Conservation (phyloP, 2,329 filamentous ascomycete species). For the Berkeleyomyces rouxiae region DNA sequence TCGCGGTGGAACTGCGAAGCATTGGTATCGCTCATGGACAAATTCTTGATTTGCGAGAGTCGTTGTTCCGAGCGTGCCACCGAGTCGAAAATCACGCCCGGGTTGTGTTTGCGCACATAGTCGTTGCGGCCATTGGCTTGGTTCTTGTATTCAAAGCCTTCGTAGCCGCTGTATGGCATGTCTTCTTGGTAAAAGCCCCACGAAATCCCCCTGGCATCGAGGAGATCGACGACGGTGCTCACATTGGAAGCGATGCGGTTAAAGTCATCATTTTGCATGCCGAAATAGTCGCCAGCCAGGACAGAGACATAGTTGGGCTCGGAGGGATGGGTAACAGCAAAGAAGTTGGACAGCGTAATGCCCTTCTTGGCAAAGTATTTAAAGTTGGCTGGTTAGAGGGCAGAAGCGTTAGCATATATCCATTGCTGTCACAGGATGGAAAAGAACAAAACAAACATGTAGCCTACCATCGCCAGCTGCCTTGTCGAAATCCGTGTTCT, state of each 20-base stretch:
- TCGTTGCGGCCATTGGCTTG: conserved; percentile 48
- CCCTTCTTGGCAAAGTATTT: conserved; percentile 19
- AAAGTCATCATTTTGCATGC: conserved; percentile 53
- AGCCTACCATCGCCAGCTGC: conserved; percentile 43
- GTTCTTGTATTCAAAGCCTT: conserved; percentile 48
- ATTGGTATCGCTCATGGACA: conserved; percentile 29
- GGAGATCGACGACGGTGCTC: conserved; percentile 50
- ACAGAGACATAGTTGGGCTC: conserved; percentile 61
- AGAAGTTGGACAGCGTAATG: conserved; percentile 25
- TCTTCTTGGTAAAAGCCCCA: conserved; percentile 67
- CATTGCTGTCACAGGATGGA: background rate
- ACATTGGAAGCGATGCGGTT: conserved; percentile 41
- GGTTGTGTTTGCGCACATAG: conserved; percentile 75
- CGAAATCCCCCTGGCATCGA: conserved; percentile 45
- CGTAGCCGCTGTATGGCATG: conserved; percentile 57
- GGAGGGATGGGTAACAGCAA: conserved; percentile 52
- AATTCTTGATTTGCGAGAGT: conserved; percentile 56
- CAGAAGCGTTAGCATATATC: background rate
- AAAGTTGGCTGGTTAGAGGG: conserved; percentile 17
- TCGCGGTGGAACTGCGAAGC: conserved; percentile 46
- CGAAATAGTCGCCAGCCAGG: conserved; percentile 56
- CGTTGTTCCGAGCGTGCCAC: conserved; percentile 42
- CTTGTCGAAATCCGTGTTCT: conserved; percentile 56
- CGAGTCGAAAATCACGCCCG: conserved; percentile 47
- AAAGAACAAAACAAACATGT: background rate